Conservation (phyloP, 2,329 filamentous ascomycete species). For the Oidium heveae region DNA sequence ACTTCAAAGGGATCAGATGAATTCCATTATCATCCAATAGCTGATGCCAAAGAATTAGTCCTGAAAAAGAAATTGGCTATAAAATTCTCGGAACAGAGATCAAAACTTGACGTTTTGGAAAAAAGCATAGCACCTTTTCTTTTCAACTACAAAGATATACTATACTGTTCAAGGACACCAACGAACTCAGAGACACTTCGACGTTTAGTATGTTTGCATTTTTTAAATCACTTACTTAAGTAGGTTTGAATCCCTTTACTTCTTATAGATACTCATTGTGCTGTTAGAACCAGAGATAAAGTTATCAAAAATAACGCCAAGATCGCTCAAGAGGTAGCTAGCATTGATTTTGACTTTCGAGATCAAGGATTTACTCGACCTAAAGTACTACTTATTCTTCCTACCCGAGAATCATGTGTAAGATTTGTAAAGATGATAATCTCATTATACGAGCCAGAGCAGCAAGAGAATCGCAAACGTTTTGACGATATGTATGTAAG, state of each 20-base stretch:
- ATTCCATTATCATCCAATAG: slow-evolving; percentile 5
- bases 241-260: slow-evolving; percentile 15
- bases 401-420: slow-evolving; percentile 68
- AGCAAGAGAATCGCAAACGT: slow-evolving; percentile 83
- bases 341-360: slow-evolving; percentile 44
- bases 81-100: slow-evolving; percentile 25
- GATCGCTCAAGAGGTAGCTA: slow-evolving; percentile 38
- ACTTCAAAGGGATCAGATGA: slow-evolving; percentile 17
- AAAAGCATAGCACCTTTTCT: slow-evolving; percentile 42
- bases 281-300: slow-evolving; percentile 48
- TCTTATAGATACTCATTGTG: not conserved
- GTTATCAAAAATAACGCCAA: slow-evolving; percentile 83
- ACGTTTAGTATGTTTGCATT: slow-evolving; percentile 54
- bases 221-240: slow-evolving; percentile 82
- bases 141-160: slow-evolving; percentile 60
- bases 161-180: slow-evolving; percentile 48
- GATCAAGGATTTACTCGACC: slow-evolving; percentile 93
- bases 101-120: slow-evolving; percentile 34
- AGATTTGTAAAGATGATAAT: slow-evolving; percentile 56
- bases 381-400: slow-evolving; percentile 74
- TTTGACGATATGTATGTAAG: slow-evolving; percentile 66
- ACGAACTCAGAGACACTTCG: slow-evolving; percentile 44
- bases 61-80: slow-evolving; percentile 47
- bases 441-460: slow-evolving; percentile 53
- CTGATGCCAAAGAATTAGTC: slow-evolving; percentile 23